phyloP scores from a whole-genome alignment of 208 protist genomes.

The Acanthamoeba culbertsoni region DNA sequence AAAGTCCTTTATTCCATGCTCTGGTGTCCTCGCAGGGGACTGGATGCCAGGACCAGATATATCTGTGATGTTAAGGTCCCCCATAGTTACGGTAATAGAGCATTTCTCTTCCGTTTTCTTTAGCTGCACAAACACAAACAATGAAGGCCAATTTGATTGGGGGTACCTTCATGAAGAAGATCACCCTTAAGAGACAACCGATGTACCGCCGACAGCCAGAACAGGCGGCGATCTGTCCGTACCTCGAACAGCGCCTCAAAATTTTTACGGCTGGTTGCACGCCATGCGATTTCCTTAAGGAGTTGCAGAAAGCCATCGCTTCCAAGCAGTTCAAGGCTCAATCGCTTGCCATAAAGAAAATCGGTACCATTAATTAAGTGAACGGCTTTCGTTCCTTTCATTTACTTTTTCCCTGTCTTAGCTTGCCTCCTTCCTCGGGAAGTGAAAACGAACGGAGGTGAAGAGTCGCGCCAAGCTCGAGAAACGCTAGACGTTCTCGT shows the following conservation, averaged over 20 bases:
- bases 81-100: no score
- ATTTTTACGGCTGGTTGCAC: not conserved
- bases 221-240: not conserved
- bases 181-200: not conserved
- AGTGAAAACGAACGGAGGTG: not conserved
- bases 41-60: no score
- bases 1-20: no score
- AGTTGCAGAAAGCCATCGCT: not conserved
- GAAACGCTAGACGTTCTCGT: not conserved
- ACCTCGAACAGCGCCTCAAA: not conserved
- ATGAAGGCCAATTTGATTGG: conserved; percentile 8
- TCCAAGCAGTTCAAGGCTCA: not conserved
- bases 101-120: no score
- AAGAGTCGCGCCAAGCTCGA: not conserved
- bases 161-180: conserved; percentile 49
- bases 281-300: not conserved
- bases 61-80: no score
- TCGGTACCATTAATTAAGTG: not conserved
- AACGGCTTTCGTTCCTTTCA: not conserved
- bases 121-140: no score
- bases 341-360: not conserved
- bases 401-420: not conserved
- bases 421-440: not conserved
- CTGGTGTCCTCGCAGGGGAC: no score
- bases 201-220: not conserved